These are phyloP conservation scores for Colletotrichum karsti DNA, from an alignment of 2,329 filamentous ascomycete species.

Conservation along the genomic window DNA sequence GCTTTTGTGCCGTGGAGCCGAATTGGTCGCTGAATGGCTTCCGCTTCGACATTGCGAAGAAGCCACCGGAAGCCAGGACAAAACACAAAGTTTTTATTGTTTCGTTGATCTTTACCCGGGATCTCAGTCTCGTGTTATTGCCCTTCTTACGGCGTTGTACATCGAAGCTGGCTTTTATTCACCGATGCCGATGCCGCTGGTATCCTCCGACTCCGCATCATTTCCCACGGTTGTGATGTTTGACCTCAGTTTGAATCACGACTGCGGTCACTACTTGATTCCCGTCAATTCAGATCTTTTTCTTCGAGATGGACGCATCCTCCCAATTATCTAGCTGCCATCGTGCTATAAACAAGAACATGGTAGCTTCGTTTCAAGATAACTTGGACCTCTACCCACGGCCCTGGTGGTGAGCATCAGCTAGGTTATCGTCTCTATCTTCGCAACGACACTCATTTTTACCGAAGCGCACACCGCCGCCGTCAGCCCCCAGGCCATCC, in stretches of 20 bases:
- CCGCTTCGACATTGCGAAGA: neutral
- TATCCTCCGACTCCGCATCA: too few species aligned
- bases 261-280: too few species aligned
- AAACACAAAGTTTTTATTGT: neutral
- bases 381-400: slow-evolving; percentile 10
- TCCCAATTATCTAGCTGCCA: too few species aligned
- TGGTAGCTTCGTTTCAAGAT: neutral
- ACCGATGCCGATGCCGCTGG: too few species aligned
- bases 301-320: too few species aligned
- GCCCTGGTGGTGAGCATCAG: neutral
- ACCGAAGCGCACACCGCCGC: neutral
- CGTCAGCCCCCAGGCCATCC: neutral
- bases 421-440: neutral
- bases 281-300: too few species aligned
- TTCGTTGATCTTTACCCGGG: neutral
- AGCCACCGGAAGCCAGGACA: neutral
- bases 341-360: neutral
- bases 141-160: too few species aligned
- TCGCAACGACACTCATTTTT: neutral
- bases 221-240: too few species aligned
- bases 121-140: neutral
- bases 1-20: neutral
- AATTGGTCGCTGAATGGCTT: neutral
- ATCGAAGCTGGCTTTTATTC: too few species aligned
- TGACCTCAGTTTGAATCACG: too few species aligned